Conservation (phyloP, 345 rosid genomes). For the Cardiospermum halicacabum region DNA sequence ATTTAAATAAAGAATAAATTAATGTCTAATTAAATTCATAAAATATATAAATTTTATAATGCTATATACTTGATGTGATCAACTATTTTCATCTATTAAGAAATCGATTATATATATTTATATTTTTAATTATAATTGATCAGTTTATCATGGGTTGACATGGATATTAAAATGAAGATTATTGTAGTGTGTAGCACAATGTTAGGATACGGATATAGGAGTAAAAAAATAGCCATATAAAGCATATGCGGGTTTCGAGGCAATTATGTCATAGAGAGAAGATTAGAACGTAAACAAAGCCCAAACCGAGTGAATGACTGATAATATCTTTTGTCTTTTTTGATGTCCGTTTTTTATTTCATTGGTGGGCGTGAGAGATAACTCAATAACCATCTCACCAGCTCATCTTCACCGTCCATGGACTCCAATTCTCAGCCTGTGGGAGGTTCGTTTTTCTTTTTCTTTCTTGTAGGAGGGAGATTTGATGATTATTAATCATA, state of each 20-base stretch:
- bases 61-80: too few species aligned
- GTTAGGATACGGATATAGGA: too few species aligned
- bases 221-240: background rate
- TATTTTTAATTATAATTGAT: too few species aligned
- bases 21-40: too few species aligned
- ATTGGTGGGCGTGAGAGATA: conserved; percentile 25
- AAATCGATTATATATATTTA: too few species aligned
- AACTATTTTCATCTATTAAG: too few species aligned
- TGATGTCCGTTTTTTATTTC: background rate
- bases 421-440: conserved; percentile 42
- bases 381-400: conserved; percentile 16
- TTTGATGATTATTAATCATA: background rate
- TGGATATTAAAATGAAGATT: too few species aligned
- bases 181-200: too few species aligned
- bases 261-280: background rate
- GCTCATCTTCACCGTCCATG: conserved; percentile 31
- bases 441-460: conserved; percentile 29
- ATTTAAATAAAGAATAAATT: too few species aligned
- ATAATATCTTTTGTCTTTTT: conserved; percentile 9
- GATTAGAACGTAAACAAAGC: background rate
- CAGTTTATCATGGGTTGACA: too few species aligned
- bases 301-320: background rate
- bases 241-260: background rate
- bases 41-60: too few species aligned
- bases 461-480: background rate